phyloP scores from a whole-genome alignment of 768 basidiomycete genomes.

The Dendrothele bispora region DNA sequence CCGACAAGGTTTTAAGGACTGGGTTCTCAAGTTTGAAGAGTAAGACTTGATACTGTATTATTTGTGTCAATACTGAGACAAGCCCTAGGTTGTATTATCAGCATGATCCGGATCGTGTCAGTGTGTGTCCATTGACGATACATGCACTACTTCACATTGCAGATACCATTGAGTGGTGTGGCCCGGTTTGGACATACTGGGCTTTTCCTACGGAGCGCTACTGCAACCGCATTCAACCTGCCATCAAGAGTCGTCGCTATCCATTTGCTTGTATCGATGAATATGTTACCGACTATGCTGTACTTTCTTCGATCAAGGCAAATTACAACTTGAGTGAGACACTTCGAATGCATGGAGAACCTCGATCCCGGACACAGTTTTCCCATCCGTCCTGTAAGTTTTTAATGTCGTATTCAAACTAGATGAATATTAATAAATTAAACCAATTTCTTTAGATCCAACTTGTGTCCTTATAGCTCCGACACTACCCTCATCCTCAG shows the following conservation, averaged over 20 bases:
- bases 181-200: conserved; percentile 25
- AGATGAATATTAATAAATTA: conserved; percentile 18
- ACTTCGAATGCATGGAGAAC: background rate
- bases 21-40: conserved; percentile 31
- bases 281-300: conserved; percentile 11
- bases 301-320: conserved; percentile 15
- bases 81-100: conserved; percentile 21
- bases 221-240: conserved; percentile 15
- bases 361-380: background rate
- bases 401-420: background rate
- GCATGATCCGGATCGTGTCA: conserved; percentile 9
- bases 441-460: conserved; percentile 21
- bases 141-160: conserved; percentile 24
- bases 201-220: conserved; percentile 24
- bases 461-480: conserved; percentile 6
- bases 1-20: conserved; percentile 18
- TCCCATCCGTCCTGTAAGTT: background rate
- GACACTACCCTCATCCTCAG: background rate
- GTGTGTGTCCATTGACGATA: conserved; percentile 18
- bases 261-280: conserved; percentile 17
- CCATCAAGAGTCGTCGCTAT: conserved; percentile 14
- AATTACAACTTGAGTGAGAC: background rate
- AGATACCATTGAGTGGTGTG: conserved; percentile 14
- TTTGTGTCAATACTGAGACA: background rate
- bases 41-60: conserved; percentile 6